Base-by-base conservation (phyloP, 768 basidiomycete species). In the Termitomyces sp. region DNA sequence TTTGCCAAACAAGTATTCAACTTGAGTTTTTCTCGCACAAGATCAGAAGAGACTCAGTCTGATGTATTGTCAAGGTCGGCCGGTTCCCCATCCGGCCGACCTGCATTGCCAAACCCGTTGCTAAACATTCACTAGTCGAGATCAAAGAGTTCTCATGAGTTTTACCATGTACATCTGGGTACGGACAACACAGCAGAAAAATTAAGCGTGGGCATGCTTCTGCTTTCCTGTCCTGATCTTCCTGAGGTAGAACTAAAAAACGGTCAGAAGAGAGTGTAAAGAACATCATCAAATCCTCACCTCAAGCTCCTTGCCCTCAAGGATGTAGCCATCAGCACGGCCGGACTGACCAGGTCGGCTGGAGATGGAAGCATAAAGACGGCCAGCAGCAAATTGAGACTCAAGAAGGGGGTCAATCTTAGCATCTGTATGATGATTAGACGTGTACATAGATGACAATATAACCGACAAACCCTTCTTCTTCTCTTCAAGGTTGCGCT, bases 241-340 rank as follows among this genome's bases (percentile, higher is more conserved):
- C 80, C 92, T 86, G 70, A 94, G 76, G 82, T 96, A 97, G 80
- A 98, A 97, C 92, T 95, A 66, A 12, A 64, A 3, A 5, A 67
- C 26, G 61, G 33, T 70, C 64, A 69, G 61, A 71, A 66, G 51
- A 55, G 50, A 41, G 33, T 44, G 33, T 16, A 4, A 43, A 5
- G 50, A 63, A 3, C 10, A 33, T 38, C 40, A 28, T 10, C 36
- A 10, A 49, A 61, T 71, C 82, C 53, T 64, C 23, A 96, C 94
- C 84, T 98, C 95, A 57, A 98, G 87, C 75, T 99, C 97, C 79
- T 93, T 95, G 71, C 97, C 97, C 82, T 99, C 97, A 56, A 99
- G 86, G 63, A 99, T 80, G 78, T 98, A 98, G 55, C 97, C 97
- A 74, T 99, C 97, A 58, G 90, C 87, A 65, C 97, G 94, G 32